Base-by-base conservation (phyloP, 495 filamentous ascomycete genomes). In the Talaromyces adpressus region DNA sequence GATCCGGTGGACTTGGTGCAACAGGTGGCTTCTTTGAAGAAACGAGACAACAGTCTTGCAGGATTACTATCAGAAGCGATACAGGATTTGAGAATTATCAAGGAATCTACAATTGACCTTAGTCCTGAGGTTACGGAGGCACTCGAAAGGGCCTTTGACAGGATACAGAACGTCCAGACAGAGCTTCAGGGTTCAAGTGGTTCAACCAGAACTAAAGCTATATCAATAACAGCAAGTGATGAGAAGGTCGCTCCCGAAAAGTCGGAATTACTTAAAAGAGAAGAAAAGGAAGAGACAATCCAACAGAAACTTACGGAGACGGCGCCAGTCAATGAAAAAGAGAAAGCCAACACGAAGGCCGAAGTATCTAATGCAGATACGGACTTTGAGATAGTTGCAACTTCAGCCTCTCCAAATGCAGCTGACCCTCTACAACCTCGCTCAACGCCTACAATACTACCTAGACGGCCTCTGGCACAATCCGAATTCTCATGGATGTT, bases 401-500 rank as follows among this genome's bases (percentile, higher is more conserved):
- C 60, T 18, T 20, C 39, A 6, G 25, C 41, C 4, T 41, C 60
- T 58, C 22, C 7, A 25, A 27, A 6, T 32, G 62, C 20, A 20
- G 22, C 9, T 57, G 47, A 47, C 22, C 67, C 60, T 20, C 62
- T 8, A 63, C 68, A 23, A 65, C 66, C 29, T 58, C 56, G 56
- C 65, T 57, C 47, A 64, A 61, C 18, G 60, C 12, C 66, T 66
- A 20, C 61, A 53, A 54, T 70, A 52, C 45, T 56, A 70, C 64
- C 56, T 65, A 80, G 90, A 12, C 88, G 88, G 16, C 82, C 81
- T 16, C 79, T 98, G 16, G 88, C 92, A 16, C 87, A 97, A 64
- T 92, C 92, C 29, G 89, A 87, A 8, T 97, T 97, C 71, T 89
- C 93, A 11, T 98, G 93, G 93, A 98, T 98, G 92, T 81, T 98